Conservation (phyloP, 164 flowering plant genomes). For the Macadamia tetraphylla region DNA sequence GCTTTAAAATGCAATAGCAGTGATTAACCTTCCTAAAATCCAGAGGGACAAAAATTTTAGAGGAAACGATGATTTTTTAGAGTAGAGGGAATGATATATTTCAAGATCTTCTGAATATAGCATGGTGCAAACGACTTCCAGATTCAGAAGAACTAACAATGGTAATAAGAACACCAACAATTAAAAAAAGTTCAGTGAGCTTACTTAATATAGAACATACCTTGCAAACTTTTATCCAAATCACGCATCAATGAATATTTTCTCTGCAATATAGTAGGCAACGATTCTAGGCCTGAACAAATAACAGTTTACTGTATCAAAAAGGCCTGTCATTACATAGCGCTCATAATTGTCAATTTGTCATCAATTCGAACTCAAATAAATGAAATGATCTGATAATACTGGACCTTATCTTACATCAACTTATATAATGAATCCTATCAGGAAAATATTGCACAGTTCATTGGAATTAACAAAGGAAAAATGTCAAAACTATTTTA, state of each 20-base stretch:
- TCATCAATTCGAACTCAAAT: too few species aligned
- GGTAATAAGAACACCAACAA: background rate
- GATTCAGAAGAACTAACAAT: background rate
- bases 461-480: too few species aligned
- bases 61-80: background rate
- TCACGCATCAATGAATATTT: slow-evolving; percentile 75
- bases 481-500: too few species aligned
- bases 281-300: slow-evolving; percentile 60
- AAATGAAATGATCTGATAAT: too few species aligned
- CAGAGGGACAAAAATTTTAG: background rate
- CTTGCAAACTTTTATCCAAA: slow-evolving; percentile 84
- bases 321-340: too few species aligned
- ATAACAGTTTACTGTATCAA: background rate
- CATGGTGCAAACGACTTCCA: background rate
- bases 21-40: background rate
- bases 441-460: too few species aligned
- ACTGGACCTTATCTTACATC: too few species aligned
- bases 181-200: background rate
- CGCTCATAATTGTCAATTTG: too few species aligned
- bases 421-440: too few species aligned
- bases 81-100: background rate
- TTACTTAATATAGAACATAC: slow-evolving; percentile 26
- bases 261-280: slow-evolving; percentile 66
- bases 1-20: too few species aligned
- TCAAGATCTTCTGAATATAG: background rate